Percentiles rank a stretch among this genome's conserved stretches.
phyloP scores from a whole-genome alignment of 2,329 filamentous ascomycete species.

The Diplodia intermedia region DNA sequence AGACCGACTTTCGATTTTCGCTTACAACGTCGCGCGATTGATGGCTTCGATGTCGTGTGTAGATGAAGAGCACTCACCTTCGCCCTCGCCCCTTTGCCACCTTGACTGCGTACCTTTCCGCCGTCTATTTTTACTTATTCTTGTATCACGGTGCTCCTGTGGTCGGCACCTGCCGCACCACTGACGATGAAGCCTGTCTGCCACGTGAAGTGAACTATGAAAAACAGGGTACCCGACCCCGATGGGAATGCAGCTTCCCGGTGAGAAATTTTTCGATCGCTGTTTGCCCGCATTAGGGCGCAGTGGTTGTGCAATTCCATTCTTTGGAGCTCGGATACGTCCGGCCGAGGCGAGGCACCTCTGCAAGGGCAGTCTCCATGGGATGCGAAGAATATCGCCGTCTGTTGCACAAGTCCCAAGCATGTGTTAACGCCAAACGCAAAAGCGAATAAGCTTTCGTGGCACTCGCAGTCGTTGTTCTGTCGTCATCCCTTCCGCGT shows the following conservation, averaged over 20 bases:
- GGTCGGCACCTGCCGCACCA: not conserved
- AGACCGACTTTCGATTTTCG: not conserved
- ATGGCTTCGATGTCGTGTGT: conserved; percentile 14
- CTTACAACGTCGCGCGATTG: conserved; percentile 16
- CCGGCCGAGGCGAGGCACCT: not conserved
- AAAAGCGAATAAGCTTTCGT: not conserved
- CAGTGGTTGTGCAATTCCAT: not conserved
- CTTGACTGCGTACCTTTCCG: not conserved
- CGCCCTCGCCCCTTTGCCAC: not conserved
- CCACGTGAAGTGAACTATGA: no score
- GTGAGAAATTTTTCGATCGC: not conserved
- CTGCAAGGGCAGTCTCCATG: not conserved
- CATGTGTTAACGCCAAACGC: not conserved
- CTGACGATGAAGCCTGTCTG: not conserved
- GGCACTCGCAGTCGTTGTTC: not conserved
- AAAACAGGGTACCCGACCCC: not conserved
- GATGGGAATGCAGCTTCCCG: not conserved
- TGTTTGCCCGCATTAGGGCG: not conserved
- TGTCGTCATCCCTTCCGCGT: no score
- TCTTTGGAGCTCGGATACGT: not conserved
- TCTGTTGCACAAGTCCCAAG: no score
- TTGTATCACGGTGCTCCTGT: not conserved
- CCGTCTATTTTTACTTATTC: not conserved
- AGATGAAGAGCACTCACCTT: not conserved
- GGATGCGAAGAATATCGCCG: no score